Evolutionary conservation across 306 rosid species (phyloP), one percentile per base, ranked within the genome.

Genomic region (Pachyrhizus erosus): DNA sequence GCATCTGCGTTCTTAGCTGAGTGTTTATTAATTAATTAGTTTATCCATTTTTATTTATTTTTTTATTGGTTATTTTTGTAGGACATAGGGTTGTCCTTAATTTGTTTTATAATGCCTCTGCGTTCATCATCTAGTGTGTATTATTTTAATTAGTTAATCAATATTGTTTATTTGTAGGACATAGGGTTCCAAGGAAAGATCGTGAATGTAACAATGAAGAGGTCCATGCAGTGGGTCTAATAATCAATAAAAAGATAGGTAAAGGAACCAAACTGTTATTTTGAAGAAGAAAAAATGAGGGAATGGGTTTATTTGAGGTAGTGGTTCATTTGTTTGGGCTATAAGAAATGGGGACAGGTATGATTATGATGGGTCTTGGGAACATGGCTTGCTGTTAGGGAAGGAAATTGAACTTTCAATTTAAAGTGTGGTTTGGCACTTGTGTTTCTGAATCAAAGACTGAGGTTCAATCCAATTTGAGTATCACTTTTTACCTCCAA

Each of bases 161-260:
- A 7, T 33, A 33, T 62, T 27, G 7, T 62, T 2, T 23, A 49
- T 58, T 33, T 67, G 29, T 10, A 37, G 29, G 15, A 11, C 7
- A 20, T 20, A 23, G 9, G n/a, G 46, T 65, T 31, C 1, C 0
- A 9, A 14, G 17, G 6, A 62, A 31, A 7, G 6, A 10, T 3
- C 7, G 3, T n/a, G 74, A 34, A 67, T 18, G 26, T 34, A 20
- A 34, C 17, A 34, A 6, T 67, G 31, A 11, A 39, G 3, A 33
- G 10, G 3, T 43, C 23, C 55, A 70, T 70, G 75, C 13, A 11
- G 2, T 4, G 26, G 61, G 17, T 27, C 23, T 70, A 85, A 69
- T 24, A 82, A 91, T 80, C 86, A 72, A 27, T 89, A 90, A 89
- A 85, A 74, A 45, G 65, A 85, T 52, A 92, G 90, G 61, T 83